phyloP scores from a whole-genome alignment of 2,329 filamentous ascomycete genomes.

The Calonectria naviculata region DNA sequence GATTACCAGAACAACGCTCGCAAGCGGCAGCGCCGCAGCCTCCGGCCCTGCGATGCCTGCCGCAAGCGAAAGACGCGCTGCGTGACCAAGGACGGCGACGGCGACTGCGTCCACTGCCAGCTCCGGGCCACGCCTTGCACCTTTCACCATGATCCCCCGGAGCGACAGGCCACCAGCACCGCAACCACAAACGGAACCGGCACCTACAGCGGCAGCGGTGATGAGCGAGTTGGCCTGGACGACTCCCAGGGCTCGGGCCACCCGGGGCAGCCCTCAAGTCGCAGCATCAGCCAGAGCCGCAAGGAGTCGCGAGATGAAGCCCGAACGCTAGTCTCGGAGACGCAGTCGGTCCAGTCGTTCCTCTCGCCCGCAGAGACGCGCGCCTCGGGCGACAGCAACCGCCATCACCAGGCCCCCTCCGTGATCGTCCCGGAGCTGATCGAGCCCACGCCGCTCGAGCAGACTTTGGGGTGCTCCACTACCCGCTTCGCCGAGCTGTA shows the following conservation, averaged over 20 bases:
- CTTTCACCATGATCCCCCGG: constrained; percentile 44
- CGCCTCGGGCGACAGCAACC: constrained; percentile 37
- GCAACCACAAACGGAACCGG: constrained; percentile 28
- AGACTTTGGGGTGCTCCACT: constrained; percentile 39
- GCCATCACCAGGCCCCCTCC: constrained; percentile 25
- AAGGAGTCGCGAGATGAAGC: constrained; percentile 39
- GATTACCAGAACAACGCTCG: constrained; percentile 43
- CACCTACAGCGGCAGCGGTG: constrained; percentile 28
- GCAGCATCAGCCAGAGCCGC: constrained; percentile 26
- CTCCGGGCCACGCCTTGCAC: constrained; percentile 41
- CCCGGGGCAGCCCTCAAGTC: constrained; percentile 1
- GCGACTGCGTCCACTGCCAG: constrained; percentile 43
- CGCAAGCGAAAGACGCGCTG: constrained; percentile 48
- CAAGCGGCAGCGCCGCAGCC: constrained; percentile 43
- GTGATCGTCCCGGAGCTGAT: constrained; percentile 26
- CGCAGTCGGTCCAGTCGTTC: constrained; percentile 37
- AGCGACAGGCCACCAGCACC: constrained; percentile 34
- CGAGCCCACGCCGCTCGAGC: constrained; percentile 29
- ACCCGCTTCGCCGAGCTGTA: constrained; percentile 46
- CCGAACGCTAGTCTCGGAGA: constrained; percentile 34
- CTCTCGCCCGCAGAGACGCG: constrained; percentile 40
- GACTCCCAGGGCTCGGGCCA: constrained; percentile 18
- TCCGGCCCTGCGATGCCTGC: constrained; percentile 46
- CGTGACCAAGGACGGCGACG: constrained; percentile 44
- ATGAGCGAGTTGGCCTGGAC: constrained; percentile 28